phyloP scores from a whole-genome alignment of 139 green algal genomes.

The Tetradesmus obliquus region DNA sequence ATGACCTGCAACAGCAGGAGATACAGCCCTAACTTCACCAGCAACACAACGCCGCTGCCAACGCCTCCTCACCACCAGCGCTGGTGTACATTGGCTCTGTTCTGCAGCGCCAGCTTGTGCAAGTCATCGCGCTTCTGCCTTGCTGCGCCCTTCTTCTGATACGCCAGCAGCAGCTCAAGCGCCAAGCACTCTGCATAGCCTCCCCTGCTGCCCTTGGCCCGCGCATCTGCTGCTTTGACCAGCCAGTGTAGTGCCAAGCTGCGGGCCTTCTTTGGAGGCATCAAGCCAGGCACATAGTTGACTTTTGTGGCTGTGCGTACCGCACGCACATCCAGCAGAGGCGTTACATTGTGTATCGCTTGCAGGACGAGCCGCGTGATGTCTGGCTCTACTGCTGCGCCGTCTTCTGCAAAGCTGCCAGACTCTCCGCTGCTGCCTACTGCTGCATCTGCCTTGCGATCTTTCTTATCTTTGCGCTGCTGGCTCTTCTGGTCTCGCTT shows the following conservation, averaged over 20 bases:
- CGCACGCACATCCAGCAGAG: slow-evolving; percentile 41
- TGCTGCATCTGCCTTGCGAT: not conserved
- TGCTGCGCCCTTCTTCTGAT: slow-evolving; percentile 57
- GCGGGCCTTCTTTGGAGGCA: slow-evolving; percentile 27
- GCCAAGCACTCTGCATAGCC: slow-evolving; percentile 55
- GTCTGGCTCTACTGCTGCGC: slow-evolving; percentile 6
- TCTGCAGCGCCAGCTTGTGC: slow-evolving; percentile 57
- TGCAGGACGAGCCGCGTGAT: slow-evolving; percentile 35
- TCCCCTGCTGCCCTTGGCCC: not conserved
- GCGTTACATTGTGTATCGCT: slow-evolving; percentile 41
- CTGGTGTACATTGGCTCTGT: slow-evolving; percentile 48
- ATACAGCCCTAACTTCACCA: not conserved
- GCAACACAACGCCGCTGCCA: not conserved
- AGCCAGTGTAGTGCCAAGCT: slow-evolving; percentile 57
- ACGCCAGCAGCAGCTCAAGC: slow-evolving; percentile 63
- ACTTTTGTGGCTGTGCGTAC: slow-evolving; percentile 42
- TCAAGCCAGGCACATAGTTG: slow-evolving; percentile 39
- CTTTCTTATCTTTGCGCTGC: not conserved
- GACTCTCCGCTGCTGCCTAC: not conserved
- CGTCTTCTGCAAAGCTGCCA: slow-evolving; percentile 17
- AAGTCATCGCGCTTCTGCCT: slow-evolving; percentile 52
- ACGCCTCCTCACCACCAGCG: not conserved
- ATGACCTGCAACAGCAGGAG: not conserved
- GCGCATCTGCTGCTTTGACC: slow-evolving; percentile 47
- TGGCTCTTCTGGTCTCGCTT: not conserved